These are phyloP conservation scores for Lentinula boryana DNA, from an alignment of 768 basidiomycete genomes.

Conservation along the genomic window DNA sequence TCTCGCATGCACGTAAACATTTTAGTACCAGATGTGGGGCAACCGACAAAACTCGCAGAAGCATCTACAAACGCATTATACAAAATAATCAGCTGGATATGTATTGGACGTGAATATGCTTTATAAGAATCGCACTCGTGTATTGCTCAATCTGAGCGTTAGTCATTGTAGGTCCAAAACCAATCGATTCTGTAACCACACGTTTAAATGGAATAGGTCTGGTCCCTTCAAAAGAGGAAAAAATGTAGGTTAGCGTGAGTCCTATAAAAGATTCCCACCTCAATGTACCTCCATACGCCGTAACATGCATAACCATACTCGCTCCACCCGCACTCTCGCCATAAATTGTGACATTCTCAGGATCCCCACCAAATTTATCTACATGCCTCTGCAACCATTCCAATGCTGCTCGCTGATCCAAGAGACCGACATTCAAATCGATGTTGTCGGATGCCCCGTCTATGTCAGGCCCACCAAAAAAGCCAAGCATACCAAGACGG, in stretches of 20 bases:
- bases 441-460: conserved; percentile 13
- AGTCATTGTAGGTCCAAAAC: conserved; percentile 29
- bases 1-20: conserved; percentile 29
- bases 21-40: conserved; percentile 19
- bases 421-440: conserved; percentile 24
- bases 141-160: conserved; percentile 20
- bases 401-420: conserved; percentile 26
- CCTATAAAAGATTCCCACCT: background rate
- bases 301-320: conserved; percentile 36
- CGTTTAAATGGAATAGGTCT: conserved; percentile 31
- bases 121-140: conserved; percentile 20
- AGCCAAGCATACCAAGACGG: conserved; percentile 14
- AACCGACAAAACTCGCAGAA: conserved; percentile 23
- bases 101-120: background rate
- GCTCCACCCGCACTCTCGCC: conserved; percentile 39
- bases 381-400: conserved; percentile 45
- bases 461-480: conserved; percentile 9
- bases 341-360: conserved; percentile 29
- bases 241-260: background rate
- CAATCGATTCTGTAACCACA: conserved; percentile 37
- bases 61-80: conserved; percentile 16
- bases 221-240: conserved; percentile 15
- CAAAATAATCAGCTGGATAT: background rate
- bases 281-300: conserved; percentile 34
- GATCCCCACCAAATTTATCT: conserved; percentile 41